Evolutionary conservation across 371 early-diverging fungal genomes (phyloP).

Genomic region (Mucor ambiguus): DNA sequence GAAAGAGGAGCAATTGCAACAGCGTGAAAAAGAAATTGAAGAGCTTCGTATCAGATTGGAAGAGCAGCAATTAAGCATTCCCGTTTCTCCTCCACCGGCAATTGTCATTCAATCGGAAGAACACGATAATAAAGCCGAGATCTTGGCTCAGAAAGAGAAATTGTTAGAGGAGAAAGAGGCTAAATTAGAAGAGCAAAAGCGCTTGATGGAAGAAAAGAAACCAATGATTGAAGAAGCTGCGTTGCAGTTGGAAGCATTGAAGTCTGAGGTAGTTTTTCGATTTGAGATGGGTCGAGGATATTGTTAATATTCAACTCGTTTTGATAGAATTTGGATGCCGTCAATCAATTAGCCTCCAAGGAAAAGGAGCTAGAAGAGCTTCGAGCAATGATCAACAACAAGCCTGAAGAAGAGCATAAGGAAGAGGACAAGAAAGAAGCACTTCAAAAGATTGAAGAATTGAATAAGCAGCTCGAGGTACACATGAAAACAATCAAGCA

Average conservation of each 20-base stretch:
- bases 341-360: slow-evolving; percentile 36
- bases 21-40: slow-evolving; percentile 39
- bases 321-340: slow-evolving; percentile 44
- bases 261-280: slow-evolving; percentile 39
- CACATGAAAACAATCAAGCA: neutral
- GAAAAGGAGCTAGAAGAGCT: slow-evolving; percentile 47
- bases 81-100: slow-evolving; percentile 15
- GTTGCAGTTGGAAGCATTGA: slow-evolving; percentile 38
- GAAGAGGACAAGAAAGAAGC: slow-evolving; percentile 30
- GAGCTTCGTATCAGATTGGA: slow-evolving; percentile 25
- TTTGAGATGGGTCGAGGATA: neutral
- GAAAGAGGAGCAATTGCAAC: slow-evolving; percentile 27
- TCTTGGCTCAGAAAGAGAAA: slow-evolving; percentile 35
- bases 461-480: slow-evolving; percentile 43
- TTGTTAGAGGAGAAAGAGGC: slow-evolving; percentile 30
- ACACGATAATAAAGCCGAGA: slow-evolving; percentile 15
- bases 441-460: slow-evolving; percentile 31
- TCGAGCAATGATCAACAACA: slow-evolving; percentile 24
- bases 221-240: slow-evolving; percentile 32
- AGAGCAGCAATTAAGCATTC: slow-evolving; percentile 11
- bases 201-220: slow-evolving; percentile 25
- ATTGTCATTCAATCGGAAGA: slow-evolving; percentile 25
- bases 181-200: slow-evolving; percentile 27
- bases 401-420: slow-evolving; percentile 19
- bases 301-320: neutral